Percentiles rank a stretch among this genome's conserved stretches.
phyloP scores from a whole-genome alignment of 208 protist genomes.

The Naegleria lovaniensis region DNA sequence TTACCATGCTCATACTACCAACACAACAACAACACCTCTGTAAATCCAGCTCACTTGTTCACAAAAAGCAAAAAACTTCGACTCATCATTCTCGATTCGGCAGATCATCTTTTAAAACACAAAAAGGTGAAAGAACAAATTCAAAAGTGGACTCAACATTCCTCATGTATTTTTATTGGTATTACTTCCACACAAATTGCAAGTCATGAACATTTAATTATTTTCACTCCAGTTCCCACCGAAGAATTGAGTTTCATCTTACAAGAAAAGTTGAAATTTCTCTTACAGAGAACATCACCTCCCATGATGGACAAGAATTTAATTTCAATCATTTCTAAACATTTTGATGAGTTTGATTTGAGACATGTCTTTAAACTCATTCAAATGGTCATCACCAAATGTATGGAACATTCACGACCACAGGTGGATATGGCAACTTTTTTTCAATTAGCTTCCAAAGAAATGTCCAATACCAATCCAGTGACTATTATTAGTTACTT shows the following conservation, averaged over 20 bases:
- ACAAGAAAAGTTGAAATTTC: neutral
- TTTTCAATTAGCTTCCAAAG: neutral
- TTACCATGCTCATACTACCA: no score
- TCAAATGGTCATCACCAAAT: neutral
- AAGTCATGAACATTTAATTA: neutral
- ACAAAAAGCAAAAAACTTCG: neutral
- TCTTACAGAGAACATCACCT: neutral
- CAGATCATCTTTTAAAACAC: neutral
- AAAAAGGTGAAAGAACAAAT: neutral
- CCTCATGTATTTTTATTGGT: neutral
- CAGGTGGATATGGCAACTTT: neutral
- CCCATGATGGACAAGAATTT: neutral
- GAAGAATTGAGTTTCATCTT: neutral
- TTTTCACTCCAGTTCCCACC: neutral
- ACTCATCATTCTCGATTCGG: neutral
- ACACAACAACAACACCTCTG: no score
- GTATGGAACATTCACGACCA: neutral
- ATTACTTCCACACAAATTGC: neutral
- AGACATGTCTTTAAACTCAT: neutral
- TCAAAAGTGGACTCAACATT: neutral
- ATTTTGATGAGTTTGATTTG: neutral
- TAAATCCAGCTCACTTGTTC: no score
- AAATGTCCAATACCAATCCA: neutral
- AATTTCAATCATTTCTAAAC: neutral
- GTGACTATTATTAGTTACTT: neutral